Base-by-base conservation (phyloP, 495 filamentous ascomycete genomes). In the Bacidia gigantensis region DNA sequence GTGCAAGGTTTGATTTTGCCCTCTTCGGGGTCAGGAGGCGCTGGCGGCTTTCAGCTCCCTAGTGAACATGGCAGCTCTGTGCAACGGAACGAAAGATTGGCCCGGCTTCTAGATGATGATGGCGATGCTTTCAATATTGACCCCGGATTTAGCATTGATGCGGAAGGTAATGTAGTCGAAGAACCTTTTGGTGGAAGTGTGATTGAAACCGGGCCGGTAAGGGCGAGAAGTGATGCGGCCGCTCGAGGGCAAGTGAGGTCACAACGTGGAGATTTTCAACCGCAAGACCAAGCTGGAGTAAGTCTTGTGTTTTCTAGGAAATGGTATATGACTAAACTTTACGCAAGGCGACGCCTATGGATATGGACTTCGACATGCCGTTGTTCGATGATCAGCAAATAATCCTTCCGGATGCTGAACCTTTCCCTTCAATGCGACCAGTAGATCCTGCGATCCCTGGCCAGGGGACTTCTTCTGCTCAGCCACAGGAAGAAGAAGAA, bases 111-210 rank as follows among this genome's bases (percentile, higher is more conserved):
- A n/a, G 59, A 58, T 17, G 71, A 77, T 11, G 63, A 57, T 35
- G 73, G 78, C 44, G 67, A 69, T 22, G 71, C 70, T 17, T 65
- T 77, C 25, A 64, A 79, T 5, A 67, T 79, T n/a, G 76, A 84
- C 22, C 72, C 74, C 26, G 82, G 79, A 49, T 83, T 85, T 56
- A 73, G 70, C 22, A 79, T 86, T 53, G 79, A 83, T 55, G 75
- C 73, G 38, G 71, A 84, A 41, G 83, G 82, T 0, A 79, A 81
- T 59, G 65, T 85, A 35, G 55, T 67, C 12, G 71, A 74, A 35
- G 58, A 42, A 43, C 54, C 23, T 26, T 38, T 26, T 41, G 29
- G 52, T 26, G 26, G 38, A 35, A 42, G 50, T 56, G 23, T 26
- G 46, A 29, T 21, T 51, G 50, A 52, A 44, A 42, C 46, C 24